phyloP scores from a whole-genome alignment of 73 alveolate species.

The Paramecium pentaurelia region DNA sequence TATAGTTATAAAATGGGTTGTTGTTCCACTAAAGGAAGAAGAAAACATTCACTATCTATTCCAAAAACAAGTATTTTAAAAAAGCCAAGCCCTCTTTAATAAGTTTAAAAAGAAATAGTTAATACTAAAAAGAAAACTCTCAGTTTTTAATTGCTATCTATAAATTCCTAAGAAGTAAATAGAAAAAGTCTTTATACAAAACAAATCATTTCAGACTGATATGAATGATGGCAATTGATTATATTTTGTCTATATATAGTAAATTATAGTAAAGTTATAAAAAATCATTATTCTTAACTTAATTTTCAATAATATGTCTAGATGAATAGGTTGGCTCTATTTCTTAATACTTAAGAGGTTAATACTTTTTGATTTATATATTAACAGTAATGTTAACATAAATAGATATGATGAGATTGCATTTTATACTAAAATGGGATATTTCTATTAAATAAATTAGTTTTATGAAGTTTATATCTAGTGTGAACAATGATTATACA shows the following conservation, averaged over 20 bases:
- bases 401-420: neutral
- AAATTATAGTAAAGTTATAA: neutral
- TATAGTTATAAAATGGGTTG: neutral
- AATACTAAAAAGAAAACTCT: neutral
- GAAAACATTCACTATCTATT: neutral
- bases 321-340: neutral
- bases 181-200: neutral
- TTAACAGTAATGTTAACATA: neutral
- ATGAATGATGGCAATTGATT: neutral
- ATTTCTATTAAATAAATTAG: neutral
- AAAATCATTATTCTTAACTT: neutral
- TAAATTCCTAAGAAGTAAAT: neutral
- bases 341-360: neutral
- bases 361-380: neutral
- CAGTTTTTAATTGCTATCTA: neutral
- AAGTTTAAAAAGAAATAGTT: neutral
- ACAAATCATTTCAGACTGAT: neutral
- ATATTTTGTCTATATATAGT: neutral
- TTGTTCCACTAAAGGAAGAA: neutral
- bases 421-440: neutral
- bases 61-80: neutral
- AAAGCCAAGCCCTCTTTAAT: neutral
- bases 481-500: neutral
- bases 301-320: neutral
- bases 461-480: neutral